Evolutionary conservation across 2,329 filamentous ascomycete species (phyloP).

Genomic region (Xylariaceae sp.): DNA sequence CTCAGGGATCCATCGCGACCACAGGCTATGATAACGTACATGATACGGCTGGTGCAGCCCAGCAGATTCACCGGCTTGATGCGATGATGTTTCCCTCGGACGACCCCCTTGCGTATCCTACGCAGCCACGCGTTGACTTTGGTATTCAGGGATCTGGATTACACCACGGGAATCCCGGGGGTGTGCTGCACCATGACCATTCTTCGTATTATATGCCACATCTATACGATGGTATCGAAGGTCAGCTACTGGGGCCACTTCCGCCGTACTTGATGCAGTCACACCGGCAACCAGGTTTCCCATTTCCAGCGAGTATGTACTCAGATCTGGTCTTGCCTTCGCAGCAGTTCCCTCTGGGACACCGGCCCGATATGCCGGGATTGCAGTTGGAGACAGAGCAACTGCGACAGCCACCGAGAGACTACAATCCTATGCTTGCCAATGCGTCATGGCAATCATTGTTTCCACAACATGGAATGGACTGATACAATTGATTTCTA

Average conservation of each 20-base stretch:
- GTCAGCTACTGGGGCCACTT: slow-evolving; percentile 64
- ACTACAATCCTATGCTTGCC: slow-evolving; percentile 48
- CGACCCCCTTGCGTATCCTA: slow-evolving; percentile 75
- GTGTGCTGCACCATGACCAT: slow-evolving; percentile 31
- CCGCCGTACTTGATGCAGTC: slow-evolving; percentile 64
- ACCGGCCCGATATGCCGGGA: slow-evolving; percentile 26
- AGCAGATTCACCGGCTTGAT: slow-evolving; percentile 61
- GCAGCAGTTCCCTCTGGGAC: slow-evolving; percentile 32
- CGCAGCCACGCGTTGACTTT: slow-evolving; percentile 63
- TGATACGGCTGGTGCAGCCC: slow-evolving; percentile 31
- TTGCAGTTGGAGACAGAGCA: slow-evolving; percentile 23
- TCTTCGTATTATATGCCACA: slow-evolving; percentile 48
- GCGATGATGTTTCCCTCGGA: slow-evolving; percentile 75
- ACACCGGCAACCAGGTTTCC: slow-evolving; percentile 39
- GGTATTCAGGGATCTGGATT: slow-evolving; percentile 34
- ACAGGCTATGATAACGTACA: slow-evolving; percentile 28
- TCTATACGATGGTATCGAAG: slow-evolving; percentile 62
- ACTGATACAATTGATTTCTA: slow-evolving; percentile 20
- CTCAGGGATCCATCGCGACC: slow-evolving; percentile 24
- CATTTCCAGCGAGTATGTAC: slow-evolving; percentile 41
- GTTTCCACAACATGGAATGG: slow-evolving; percentile 28
- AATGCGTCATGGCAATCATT: slow-evolving; percentile 30
- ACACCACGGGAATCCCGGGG: slow-evolving; percentile 29
- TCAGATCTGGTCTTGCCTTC: slow-evolving; percentile 39
- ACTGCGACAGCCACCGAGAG: slow-evolving; percentile 35